These are phyloP conservation scores for Ophiocordyceps camponoti-floridani DNA, from an alignment of 2,329 filamentous ascomycete species.

Conservation along the genomic window DNA sequence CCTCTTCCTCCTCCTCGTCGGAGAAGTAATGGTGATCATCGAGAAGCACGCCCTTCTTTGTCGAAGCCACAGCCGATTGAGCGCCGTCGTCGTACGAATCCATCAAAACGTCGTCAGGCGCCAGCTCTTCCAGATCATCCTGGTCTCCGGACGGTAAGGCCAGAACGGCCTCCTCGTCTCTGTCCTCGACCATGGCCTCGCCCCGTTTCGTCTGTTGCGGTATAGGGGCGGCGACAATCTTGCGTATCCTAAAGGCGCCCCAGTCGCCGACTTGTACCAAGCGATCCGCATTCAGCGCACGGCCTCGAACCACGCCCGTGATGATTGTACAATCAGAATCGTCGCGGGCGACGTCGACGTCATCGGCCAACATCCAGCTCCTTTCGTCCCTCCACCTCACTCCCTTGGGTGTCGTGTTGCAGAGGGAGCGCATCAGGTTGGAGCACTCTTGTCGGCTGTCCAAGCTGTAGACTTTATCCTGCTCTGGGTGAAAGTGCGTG, in stretches of 20 bases:
- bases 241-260: slow-evolving; percentile 84
- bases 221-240: slow-evolving; percentile 63
- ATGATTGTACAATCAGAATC: slow-evolving; percentile 49
- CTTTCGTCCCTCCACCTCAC: slow-evolving; percentile 90
- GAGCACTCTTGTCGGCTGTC: slow-evolving; percentile 81
- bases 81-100: slow-evolving; percentile 35
- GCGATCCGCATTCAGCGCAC: slow-evolving; percentile 73
- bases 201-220: slow-evolving; percentile 39
- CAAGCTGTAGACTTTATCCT: slow-evolving; percentile 79
- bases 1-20: slow-evolving; percentile 53
- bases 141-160: slow-evolving; percentile 61
- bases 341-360: slow-evolving; percentile 51
- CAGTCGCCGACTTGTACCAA: slow-evolving; percentile 84
- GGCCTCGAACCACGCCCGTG: slow-evolving; percentile 74
- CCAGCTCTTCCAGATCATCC: slow-evolving; percentile 68
- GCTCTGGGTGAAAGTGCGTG: slow-evolving; percentile 80
- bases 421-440: slow-evolving; percentile 79
- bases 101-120: slow-evolving; percentile 75
- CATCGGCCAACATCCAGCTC: slow-evolving; percentile 87
- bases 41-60: slow-evolving; percentile 73
- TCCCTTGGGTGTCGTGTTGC: slow-evolving; percentile 82
- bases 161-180: slow-evolving; percentile 35
- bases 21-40: slow-evolving; percentile 98
- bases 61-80: slow-evolving; percentile 17
- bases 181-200: slow-evolving; percentile 50